Base-by-base conservation (phyloP, 2,329 filamentous ascomycete genomes). In the Aspergillus tanneri region DNA sequence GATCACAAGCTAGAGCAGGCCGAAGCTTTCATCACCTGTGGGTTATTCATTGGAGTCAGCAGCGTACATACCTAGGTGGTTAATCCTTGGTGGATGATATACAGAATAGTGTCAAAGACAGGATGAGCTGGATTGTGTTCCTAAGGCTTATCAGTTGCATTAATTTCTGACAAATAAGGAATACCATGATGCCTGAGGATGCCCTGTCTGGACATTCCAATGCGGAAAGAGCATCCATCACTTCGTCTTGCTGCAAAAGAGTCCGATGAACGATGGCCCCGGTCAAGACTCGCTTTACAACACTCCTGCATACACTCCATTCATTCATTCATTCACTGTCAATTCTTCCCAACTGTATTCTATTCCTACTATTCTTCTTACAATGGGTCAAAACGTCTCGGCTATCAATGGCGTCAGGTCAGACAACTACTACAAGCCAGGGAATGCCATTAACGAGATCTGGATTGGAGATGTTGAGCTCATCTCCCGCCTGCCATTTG, bases 391-490 rank as follows among this genome's bases (percentile, higher is more conserved):
- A 42, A 70, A 67, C 43, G 19, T 69, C 35, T 68, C 67, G 9
- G 60, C 57, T 3, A 47, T 69, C 14, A 55, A 57, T 37, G 66
- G 67, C 3, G 67, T 71, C 30, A 63, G 60, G 25, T 69, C 68
- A 0, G 54, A 62, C 6, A 58, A 69, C 36, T 68, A 64, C 58
- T 67, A 63, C 49, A 39, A 66, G 16, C 65, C 60, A 10, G 65
- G 67, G 2, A 71, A 71, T 53, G 67, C 60, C 2, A 64, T 69
- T 42, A 70, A 71, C 57, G 65, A 71, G 19, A 60, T 70, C 48
- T 71, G 67, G 67, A 21, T 68, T 3, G 66, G 65, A 3, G 52
- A 67, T 36, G 43, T 68, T n/a, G 68, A 71, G 48, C 32, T 71
- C 18, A 62, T 70, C 46, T 71, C 68, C 7, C 67, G 65, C 34